A percentile compares a stretch with the other conserved stretches of the same genome.
Evolutionary conservation across 768 basidiomycete species (phyloP).

Genomic region (Paxillus rubicundulus): DNA sequence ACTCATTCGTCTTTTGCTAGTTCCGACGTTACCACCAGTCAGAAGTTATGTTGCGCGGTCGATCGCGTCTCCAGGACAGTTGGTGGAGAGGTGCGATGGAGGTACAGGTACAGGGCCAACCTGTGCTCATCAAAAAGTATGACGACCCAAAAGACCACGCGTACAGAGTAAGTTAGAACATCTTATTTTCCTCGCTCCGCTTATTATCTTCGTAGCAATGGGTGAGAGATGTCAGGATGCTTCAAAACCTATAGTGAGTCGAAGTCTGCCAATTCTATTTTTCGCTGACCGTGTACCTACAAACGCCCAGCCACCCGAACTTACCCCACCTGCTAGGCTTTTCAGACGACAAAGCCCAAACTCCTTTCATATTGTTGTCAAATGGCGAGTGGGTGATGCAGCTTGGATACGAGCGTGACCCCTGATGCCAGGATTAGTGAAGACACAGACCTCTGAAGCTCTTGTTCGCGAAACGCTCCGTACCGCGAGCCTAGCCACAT

Average conservation of each 20-base stretch:
- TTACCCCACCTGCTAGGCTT: slow-evolving; percentile 53
- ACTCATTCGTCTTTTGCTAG: slow-evolving; percentile 27
- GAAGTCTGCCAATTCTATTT: neutral
- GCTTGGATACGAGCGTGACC: neutral
- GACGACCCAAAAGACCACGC: slow-evolving; percentile 35
- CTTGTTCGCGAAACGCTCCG: slow-evolving; percentile 37
- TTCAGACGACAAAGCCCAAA: slow-evolving; percentile 42
- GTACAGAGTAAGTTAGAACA: slow-evolving; percentile 26
- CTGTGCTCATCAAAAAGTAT: slow-evolving; percentile 44
- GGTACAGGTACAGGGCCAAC: slow-evolving; percentile 40
- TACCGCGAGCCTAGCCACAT: slow-evolving; percentile 36
- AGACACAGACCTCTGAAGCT: slow-evolving; percentile 41
- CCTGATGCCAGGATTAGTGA: slow-evolving; percentile 30
- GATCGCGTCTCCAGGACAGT: slow-evolving; percentile 37
- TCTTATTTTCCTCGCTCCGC: neutral
- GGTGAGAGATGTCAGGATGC: slow-evolving; percentile 47
- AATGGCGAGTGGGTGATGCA: slow-evolving; percentile 33
- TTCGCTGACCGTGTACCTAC: neutral
- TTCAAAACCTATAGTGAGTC: slow-evolving; percentile 50
- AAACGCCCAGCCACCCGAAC: slow-evolving; percentile 43
- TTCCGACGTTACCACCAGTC: slow-evolving; percentile 52
- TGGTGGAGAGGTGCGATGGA: slow-evolving; percentile 49
- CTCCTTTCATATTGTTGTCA: slow-evolving; percentile 51
- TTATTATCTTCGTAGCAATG: slow-evolving; percentile 36
- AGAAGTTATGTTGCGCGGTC: slow-evolving; percentile 39